These are phyloP conservation scores for Ensete glaucum DNA, from an alignment of 176 grass and related monocot genomes.

Conservation along the genomic window DNA sequence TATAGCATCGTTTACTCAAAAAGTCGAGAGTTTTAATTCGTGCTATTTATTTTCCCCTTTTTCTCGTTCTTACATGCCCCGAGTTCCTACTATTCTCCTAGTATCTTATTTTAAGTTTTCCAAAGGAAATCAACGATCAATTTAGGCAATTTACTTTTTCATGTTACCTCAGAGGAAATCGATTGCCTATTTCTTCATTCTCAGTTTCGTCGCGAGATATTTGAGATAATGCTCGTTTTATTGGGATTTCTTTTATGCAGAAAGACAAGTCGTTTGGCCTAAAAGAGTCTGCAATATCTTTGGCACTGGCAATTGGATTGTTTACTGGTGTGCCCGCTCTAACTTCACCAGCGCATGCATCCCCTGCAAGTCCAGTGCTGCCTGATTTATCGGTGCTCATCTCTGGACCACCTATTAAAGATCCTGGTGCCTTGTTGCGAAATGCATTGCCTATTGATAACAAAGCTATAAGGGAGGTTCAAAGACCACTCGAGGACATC, in stretches of 20 bases:
- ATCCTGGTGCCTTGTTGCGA: conserved; percentile 90
- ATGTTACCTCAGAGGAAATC: neutral
- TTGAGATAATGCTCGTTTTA: conserved; percentile 5
- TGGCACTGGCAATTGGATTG: conserved; percentile 72
- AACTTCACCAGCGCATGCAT: conserved; percentile 40
- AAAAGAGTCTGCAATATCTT: conserved; percentile 71
- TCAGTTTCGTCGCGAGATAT: neutral
- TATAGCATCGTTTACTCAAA: no score
- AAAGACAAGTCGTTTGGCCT: conserved; percentile 47
- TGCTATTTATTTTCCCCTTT: no score
- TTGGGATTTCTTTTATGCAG: conserved; percentile 30
- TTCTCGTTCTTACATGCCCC: no score
- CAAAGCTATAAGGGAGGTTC: conserved; percentile 92
- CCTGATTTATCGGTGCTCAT: conserved; percentile 94
- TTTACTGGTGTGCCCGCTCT: conserved; percentile 38
- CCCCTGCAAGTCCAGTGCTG: conserved; percentile 42
- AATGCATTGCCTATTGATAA: conserved; percentile 94
- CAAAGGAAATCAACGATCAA: neutral
- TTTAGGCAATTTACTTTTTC: neutral
- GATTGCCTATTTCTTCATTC: neutral
- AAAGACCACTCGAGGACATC: conserved; percentile 93
- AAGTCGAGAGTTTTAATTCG: no score
- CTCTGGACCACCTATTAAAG: conserved; percentile 94
- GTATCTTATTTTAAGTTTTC: neutral
- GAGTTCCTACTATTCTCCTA: no score